Evolutionary conservation across 2,329 filamentous ascomycete species (phyloP), one percentile per base, ranked within the genome.

Genomic region (Fusarium heterosporum): DNA sequence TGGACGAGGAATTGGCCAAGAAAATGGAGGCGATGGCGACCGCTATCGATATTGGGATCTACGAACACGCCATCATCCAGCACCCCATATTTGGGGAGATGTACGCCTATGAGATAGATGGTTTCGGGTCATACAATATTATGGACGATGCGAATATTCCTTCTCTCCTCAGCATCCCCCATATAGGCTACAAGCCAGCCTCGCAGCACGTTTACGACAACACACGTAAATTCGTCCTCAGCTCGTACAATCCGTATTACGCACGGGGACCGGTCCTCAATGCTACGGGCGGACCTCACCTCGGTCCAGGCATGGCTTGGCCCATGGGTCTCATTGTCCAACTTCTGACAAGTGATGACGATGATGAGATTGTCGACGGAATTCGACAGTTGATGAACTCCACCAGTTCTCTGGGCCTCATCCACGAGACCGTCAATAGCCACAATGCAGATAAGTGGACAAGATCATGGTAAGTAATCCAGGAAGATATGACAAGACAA

Each of bases 301-400:
- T 81, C 10, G 83, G 84, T 0, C 85, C 93, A 3, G 85, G 89
- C 59, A 89, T 90, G 74, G 93, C 92, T 16, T 97, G 93, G 93
- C 93, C 93, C 2, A 96, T 97, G 92, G 91, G 88, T 43, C 83
- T 92, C 68, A 88, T 97, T 46, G 88, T 94, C 58, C 89, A 92
- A 75, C 90, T 92, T 32, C 86, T 95, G 84, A 97, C 93, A 2
- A 89, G 86, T 36, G 85, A 93, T 43, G 85, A 92, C 56, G 91
- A 95, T 50, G 82, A 82, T 0, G 93, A 96, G 81, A 96, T 97
- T 59, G 79, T 79, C 38, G 77, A 79, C n/a, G 85, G 87, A n/a
- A 79, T 97, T 50, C 82, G 70, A 43, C 79, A 88, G 62, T 79
- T 89, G 13, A 86, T 97, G 60, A 87, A 89, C 68, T 88, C 89